Conservation (phyloP, 2,329 filamentous ascomycete genomes). For the Pseudogymnoascus sp. region DNA sequence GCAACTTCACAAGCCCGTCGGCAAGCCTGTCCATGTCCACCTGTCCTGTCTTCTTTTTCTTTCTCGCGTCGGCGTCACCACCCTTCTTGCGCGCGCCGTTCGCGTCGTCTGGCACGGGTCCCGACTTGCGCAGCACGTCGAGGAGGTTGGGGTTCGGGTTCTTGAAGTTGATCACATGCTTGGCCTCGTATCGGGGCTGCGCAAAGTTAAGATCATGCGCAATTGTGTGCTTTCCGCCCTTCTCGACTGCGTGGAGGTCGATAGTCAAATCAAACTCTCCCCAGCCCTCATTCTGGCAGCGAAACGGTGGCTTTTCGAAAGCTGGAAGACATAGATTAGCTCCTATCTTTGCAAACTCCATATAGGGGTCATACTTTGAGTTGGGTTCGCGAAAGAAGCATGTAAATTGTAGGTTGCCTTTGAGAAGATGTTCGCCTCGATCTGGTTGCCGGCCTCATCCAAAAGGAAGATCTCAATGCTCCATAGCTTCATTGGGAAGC, state of each 20-base stretch:
- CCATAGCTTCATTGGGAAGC: constrained; percentile 90
- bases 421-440: constrained; percentile 76
- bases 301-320: constrained; percentile 78
- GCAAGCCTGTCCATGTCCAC: constrained; percentile 96
- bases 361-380: constrained; percentile 58
- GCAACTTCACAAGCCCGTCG: constrained; percentile 78
- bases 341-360: neutral
- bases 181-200: constrained; percentile 69
- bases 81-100: constrained; percentile 51
- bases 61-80: constrained; percentile 64
- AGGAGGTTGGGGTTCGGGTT: constrained; percentile 86
- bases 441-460: constrained; percentile 77
- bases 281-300: constrained; percentile 91
- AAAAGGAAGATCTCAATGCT: constrained; percentile 76
- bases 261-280: constrained; percentile 96
- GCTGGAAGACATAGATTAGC: constrained; percentile 37
- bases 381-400: constrained; percentile 81
- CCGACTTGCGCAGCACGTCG: constrained; percentile 70
- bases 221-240: constrained; percentile 71
- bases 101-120: constrained; percentile 67
- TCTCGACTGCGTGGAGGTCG: constrained; percentile 72
- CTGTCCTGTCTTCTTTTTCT: constrained; percentile 50
- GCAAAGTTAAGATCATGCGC: constrained; percentile 89
- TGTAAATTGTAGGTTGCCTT: constrained; percentile 91
- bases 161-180: constrained; percentile 76